Evolutionary conservation across 2,329 filamentous ascomycete species (phyloP), one percentile per base, ranked within the genome.

Genomic region (Pseudocercospora macadamiae): DNA sequence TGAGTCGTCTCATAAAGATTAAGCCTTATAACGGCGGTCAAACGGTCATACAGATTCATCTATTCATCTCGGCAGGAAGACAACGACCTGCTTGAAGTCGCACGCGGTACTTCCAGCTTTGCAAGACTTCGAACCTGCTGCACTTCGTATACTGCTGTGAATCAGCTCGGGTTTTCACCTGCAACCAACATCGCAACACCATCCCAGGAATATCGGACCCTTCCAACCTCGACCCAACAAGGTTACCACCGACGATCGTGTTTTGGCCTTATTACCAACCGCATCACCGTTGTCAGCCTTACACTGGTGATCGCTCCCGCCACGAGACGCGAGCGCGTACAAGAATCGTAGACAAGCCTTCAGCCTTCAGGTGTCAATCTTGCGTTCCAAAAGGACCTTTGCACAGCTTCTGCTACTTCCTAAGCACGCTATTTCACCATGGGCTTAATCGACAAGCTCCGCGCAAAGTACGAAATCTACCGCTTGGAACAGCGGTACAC

Each of bases 401-500:
- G 4, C 16, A 10, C 19, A 8, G 10, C 8, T 25, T 32, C 2
- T 21, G 10, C 34, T 21, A 23, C n/a, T 25, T 16, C 28, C n/a
- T n/a, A 12, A 51, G 7, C 21, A 19, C 51, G 21, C 5, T 16
- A 16, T 16, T 3, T 28, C 57, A 70, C 49, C 30, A 86, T 89
- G 77, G 85, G 84, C 54, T 83, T 96, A 21, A 80, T 95, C 57
- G 89, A 93, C 72, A 87, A 89, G 49, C 84, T 96, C 63, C 87
- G 89, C 63, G 80, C 83, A 55, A 93, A 93, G 77, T 84, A 96
- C 70, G 92, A 97, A 82, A 86, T 97, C 71, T 95, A 96, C 82
- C 90, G 92, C 51, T 88, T 97, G 67, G 93, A 97, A 80, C 89
- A 97, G 80, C 89, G 91, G 70, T 97, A 97, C 82, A 96, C 93